phyloP scores from a whole-genome alignment of 164 flowering plant species.

The Berberis thunbergii region DNA sequence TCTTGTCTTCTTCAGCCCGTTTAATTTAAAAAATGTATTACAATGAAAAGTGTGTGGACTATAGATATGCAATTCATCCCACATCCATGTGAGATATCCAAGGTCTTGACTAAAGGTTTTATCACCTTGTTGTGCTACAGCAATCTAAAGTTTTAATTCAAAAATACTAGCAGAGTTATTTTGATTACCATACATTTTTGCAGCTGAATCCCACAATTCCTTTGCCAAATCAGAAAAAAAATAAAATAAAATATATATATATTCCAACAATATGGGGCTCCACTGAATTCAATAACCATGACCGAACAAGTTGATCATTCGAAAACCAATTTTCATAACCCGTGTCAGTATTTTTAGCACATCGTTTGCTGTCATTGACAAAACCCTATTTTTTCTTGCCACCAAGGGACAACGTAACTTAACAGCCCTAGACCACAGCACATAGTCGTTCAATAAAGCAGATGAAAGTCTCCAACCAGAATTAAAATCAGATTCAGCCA shows the following conservation, averaged over 20 bases:
- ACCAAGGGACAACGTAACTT: neutral
- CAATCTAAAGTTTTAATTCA: conserved; percentile 12
- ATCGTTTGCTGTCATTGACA: neutral
- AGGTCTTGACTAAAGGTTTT: conserved; percentile 12
- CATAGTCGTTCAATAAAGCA: neutral
- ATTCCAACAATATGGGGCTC: neutral
- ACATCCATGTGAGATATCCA: conserved; percentile 7
- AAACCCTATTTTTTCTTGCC: neutral
- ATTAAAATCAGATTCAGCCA: conserved; percentile 1
- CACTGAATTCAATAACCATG: conserved; percentile 1
- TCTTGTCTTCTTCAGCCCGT: conserved; percentile 12
- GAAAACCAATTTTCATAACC: neutral
- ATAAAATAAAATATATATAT: too few relatives aligned
- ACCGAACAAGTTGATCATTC: neutral
- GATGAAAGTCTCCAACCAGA: neutral
- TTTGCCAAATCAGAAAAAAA: neutral
- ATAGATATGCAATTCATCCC: conserved; percentile 11
- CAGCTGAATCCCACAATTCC: conserved; percentile 8
- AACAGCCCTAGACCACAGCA: neutral
- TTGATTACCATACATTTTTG: conserved; percentile 4
- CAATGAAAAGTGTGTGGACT: conserved; percentile 9
- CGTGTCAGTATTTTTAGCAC: neutral
- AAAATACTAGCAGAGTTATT: conserved; percentile 6
- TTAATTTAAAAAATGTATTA: neutral
- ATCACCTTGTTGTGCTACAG: conserved; percentile 4